Base-by-base conservation (phyloP, 176 grass and related monocot species). In the Dendrocalamus sinicus region DNA sequence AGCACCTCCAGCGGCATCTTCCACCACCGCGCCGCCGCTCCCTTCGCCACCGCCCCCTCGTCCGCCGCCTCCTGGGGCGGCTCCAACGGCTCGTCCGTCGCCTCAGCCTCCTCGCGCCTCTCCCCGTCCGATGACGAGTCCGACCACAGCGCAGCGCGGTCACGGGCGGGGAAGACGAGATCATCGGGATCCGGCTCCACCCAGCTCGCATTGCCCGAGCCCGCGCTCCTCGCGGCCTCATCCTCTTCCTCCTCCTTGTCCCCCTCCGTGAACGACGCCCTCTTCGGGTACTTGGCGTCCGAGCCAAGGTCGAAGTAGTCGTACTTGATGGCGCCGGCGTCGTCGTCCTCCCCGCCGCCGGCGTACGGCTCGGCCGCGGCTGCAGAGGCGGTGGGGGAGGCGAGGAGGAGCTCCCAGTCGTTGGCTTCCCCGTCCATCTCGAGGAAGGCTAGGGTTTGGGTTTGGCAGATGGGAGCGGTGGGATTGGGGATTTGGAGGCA, bases 281-380 rank as follows among this genome's bases (percentile, higher is more conserved):
- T 86, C 78, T 76, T n/a, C 3, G 86, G 35, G 70, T 92, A 94
- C 78, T 86, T 86, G 45, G 52, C 76, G 43, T 87, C 86, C 9
- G 86, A 94, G 61, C 82, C 86, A 51, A 99, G 92, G 24, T 88
- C 86, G 94, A 96, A 96, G 85, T 96, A 96, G 73, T 96, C 96
- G 58, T 81, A 40, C 90, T 96, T 94, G 86, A 99, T 96, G 19
- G 89, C 90, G 9, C 90, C 96, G 8, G 81, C 92, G 44, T 91
- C 92, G 19, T 89, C 85, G 1, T 74, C 88, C 30, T 75, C 84
- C 28, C 57, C 83, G 23, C 22, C 43, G 32, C 14, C 79, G 22
- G 50, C 83, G 22, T 54, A 78, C 16, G 41, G 32, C 39, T 65
- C 82, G 19, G 60, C 52, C 23, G 75, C 61, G 0, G 83, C 43